Conservation (phyloP, 2,329 filamentous ascomycete species). For the Aspergillus tubingensis region DNA sequence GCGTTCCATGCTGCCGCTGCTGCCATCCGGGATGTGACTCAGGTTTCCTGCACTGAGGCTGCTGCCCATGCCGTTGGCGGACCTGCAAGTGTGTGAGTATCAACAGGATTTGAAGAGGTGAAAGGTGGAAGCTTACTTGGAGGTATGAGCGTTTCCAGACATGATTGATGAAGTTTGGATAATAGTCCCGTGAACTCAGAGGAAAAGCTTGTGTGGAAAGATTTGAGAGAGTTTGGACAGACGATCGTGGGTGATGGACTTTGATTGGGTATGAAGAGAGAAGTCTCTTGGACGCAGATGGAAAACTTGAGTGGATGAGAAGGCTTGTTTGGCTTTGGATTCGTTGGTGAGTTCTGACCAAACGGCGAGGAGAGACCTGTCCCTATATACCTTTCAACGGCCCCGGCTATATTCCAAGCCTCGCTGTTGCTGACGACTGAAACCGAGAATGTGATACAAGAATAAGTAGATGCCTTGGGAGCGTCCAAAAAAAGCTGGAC, state of each 20-base stretch:
- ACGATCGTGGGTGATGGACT: neutral
- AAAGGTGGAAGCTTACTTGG: slow-evolving; percentile 16
- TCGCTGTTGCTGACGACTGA: slow-evolving; percentile 10
- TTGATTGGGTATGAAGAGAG: neutral
- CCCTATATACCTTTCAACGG: slow-evolving; percentile 18
- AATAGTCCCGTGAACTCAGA: neutral
- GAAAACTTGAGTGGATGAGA: neutral
- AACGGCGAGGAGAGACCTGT: neutral
- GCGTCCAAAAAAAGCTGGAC: slow-evolving; percentile 2
- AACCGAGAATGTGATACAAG: slow-evolving; percentile 15
- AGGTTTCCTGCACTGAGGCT: slow-evolving; percentile 31
- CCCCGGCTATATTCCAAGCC: neutral
- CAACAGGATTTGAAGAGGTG: neutral
- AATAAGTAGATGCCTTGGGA: slow-evolving; percentile 12
- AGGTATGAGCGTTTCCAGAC: slow-evolving; percentile 16
- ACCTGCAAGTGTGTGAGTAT: slow-evolving; percentile 14
- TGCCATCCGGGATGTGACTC: slow-evolving; percentile 28
- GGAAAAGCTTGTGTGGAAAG: too few relatives aligned
- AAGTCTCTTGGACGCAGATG: neutral
- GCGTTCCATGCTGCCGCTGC: slow-evolving; percentile 28
- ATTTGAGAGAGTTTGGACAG: neutral
- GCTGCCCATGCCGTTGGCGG: slow-evolving; percentile 27
- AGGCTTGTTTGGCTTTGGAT: neutral
- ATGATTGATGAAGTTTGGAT: slow-evolving; percentile 10
- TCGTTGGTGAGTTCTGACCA: slow-evolving; percentile 3